Conservation (phyloP, 495 filamentous ascomycete genomes). For the Aspergillus indologenus region DNA sequence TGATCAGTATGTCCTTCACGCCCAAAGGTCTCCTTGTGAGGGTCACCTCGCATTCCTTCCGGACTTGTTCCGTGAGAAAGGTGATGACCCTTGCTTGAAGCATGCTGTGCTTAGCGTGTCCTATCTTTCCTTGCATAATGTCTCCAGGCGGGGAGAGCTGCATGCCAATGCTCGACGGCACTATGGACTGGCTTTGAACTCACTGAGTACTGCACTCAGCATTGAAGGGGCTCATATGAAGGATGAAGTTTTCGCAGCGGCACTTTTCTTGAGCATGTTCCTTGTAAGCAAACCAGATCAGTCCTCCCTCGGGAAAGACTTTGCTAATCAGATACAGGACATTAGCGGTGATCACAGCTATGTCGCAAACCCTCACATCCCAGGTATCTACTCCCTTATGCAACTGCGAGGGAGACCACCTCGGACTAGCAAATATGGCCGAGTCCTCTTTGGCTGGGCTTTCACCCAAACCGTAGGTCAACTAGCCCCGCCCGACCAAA, state of each 20-base stretch:
- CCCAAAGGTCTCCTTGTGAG: slow-evolving; percentile 1
- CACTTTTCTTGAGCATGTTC: slow-evolving; percentile 8
- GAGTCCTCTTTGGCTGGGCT: slow-evolving; percentile 7
- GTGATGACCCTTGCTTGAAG: neutral
- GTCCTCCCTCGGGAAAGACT: neutral
- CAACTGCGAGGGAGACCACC: slow-evolving; percentile 3
- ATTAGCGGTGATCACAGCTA: neutral
- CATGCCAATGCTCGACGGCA: slow-evolving; percentile 1
- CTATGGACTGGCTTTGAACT: slow-evolving; percentile 2
- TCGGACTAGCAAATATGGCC: neutral
- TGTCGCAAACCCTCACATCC: slow-evolving; percentile 5
- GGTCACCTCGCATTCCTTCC: slow-evolving; percentile 9
- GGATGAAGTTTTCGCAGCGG: slow-evolving; percentile 4
- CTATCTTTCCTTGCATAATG: slow-evolving; percentile 6
- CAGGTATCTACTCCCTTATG: slow-evolving; percentile 5
- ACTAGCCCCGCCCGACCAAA: neutral
- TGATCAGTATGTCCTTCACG: slow-evolving; percentile 1
- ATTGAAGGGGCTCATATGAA: neutral
- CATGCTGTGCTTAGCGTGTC: slow-evolving; percentile 8
- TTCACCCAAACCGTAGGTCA: slow-evolving; percentile 7
- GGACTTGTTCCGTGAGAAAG: slow-evolving; percentile 2
- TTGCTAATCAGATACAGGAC: neutral
- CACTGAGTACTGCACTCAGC: neutral
- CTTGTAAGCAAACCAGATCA: neutral
- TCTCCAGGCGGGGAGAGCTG: neutral